phyloP scores from a whole-genome alignment of 768 basidiomycete genomes.

The Serendipita sp. region DNA sequence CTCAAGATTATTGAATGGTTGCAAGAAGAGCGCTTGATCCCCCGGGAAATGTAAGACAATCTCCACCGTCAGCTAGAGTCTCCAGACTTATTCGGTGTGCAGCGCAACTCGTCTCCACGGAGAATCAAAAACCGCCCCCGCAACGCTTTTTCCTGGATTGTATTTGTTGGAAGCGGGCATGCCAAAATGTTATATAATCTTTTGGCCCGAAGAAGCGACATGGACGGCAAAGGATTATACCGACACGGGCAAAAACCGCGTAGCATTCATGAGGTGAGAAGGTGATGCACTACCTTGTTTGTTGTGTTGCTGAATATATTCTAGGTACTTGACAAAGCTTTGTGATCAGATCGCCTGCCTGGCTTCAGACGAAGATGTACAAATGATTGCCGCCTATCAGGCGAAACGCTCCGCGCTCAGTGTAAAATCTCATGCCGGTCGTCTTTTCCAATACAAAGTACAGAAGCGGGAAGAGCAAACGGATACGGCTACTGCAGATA shows the following conservation, averaged over 20 bases:
- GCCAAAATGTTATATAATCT: background rate
- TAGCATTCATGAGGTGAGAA: background rate
- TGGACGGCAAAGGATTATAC: background rate
- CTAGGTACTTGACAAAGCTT: background rate
- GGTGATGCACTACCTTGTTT: background rate
- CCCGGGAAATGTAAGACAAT: background rate
- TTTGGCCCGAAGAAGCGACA: background rate
- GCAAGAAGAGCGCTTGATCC: background rate
- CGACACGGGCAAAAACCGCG: background rate
- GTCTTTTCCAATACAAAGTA: no score
- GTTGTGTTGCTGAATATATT: background rate
- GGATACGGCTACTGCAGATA: no score
- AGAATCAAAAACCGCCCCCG: background rate
- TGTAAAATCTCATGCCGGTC: no score
- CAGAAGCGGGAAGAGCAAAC: no score
- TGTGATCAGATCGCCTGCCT: slow-evolving; percentile 1
- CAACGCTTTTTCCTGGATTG: background rate
- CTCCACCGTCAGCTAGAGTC: background rate
- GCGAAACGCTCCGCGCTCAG: no score
- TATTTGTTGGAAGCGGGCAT: background rate
- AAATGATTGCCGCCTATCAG: background rate
- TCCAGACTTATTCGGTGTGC: background rate
- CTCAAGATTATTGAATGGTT: background rate
- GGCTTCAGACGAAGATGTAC: background rate
- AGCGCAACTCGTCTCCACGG: background rate